Conservation (phyloP, 345 rosid species). For the Tarenaya hassleriana region DNA sequence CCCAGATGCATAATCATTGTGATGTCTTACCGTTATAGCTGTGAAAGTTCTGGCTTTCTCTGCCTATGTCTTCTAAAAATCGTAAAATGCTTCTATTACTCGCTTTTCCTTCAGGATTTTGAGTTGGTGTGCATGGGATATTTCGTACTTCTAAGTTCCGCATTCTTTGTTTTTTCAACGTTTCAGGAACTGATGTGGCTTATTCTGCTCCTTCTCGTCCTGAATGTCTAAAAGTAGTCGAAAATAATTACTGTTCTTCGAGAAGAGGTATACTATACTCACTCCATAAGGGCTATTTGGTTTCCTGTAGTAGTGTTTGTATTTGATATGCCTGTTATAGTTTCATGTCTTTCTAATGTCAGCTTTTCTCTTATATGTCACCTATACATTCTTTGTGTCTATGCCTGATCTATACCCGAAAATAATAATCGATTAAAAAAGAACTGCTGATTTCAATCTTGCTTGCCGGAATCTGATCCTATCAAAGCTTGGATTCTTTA, state of each 20-base stretch:
- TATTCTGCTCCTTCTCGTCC: constrained; percentile 76
- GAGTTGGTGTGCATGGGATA: background rate
- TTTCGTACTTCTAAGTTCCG: constrained; percentile 11
- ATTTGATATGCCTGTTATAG: background rate
- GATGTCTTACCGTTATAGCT: background rate
- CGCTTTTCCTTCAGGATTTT: background rate
- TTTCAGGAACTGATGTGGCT: constrained; percentile 64
- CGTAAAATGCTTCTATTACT: constrained; percentile 2
- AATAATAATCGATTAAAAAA: no score
- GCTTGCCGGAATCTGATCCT: constrained; percentile 9
- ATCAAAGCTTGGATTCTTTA: constrained; percentile 15
- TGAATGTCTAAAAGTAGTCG: constrained; percentile 80
- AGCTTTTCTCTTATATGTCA: no score
- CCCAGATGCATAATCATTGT: background rate
- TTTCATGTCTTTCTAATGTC: no score
- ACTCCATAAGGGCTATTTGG: constrained; percentile 2
- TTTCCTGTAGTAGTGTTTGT: background rate
- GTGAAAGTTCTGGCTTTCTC: background rate
- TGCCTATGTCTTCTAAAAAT: background rate
- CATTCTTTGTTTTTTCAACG: constrained; percentile 16
- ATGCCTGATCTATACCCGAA: no score
- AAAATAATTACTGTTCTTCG: constrained; percentile 90
- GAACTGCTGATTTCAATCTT: background rate
- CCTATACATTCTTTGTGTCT: no score
- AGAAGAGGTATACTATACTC: constrained; percentile 52